Percentiles rank a stretch among this genome's conserved stretches.
Conservation (phyloP, 305 asterid genomes). For the Fraxinus sp. region DNA sequence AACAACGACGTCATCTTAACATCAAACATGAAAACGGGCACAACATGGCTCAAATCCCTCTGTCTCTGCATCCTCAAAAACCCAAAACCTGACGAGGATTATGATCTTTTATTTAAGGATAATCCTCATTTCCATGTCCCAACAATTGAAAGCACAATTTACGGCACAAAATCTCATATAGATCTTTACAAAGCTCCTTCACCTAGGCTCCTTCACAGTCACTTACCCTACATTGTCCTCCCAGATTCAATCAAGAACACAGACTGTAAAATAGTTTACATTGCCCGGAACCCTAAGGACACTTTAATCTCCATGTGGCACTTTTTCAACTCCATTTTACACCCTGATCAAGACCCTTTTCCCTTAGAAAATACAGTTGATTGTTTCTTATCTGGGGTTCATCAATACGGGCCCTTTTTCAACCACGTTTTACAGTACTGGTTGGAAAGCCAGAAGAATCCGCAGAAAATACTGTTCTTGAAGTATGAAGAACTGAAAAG, state of each 20-base stretch:
- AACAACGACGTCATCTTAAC: constrained; percentile 48
- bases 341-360: constrained; percentile 36
- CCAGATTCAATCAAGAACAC: constrained; percentile 42
- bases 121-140: constrained; percentile 55
- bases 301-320: constrained; percentile 50
- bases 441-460: constrained; percentile 41
- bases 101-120: constrained; percentile 31
- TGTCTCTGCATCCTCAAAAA: constrained; percentile 36
- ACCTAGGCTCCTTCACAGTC: constrained; percentile 53
- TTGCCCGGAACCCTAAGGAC: constrained; percentile 59
- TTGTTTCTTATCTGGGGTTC: constrained; percentile 43
- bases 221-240: constrained; percentile 40
- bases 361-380: constrained; percentile 47
- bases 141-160: constrained; percentile 40
- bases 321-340: constrained; percentile 43
- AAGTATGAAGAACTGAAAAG: constrained; percentile 46
- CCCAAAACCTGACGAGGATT: neutral
- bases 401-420: constrained; percentile 48
- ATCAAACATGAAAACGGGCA: constrained; percentile 58
- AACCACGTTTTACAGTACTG: constrained; percentile 49
- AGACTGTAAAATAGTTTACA: constrained; percentile 45
- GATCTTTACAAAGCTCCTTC: constrained; percentile 32
- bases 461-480: constrained; percentile 44
- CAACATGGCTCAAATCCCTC: constrained; percentile 63
- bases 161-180: constrained; percentile 36